Evolutionary conservation across 495 filamentous ascomycete species (phyloP), one percentile per base, ranked within the genome.

Genomic region (Aspergillus panamensis): DNA sequence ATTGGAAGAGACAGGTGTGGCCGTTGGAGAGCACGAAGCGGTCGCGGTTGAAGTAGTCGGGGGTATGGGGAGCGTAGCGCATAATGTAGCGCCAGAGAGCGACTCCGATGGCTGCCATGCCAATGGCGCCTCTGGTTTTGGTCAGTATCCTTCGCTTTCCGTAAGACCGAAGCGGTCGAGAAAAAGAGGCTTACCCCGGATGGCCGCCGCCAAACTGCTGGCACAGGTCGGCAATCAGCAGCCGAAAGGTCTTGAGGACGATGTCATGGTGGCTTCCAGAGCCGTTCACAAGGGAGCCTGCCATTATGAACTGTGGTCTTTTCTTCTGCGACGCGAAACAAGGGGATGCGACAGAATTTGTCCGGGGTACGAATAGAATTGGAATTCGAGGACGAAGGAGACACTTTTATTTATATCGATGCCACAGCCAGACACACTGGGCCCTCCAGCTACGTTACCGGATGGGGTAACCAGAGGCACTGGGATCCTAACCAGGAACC

Each of bases 1-100:
- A 87, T 60, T 82, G 80, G 62, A 85, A 84, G 6, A 86, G 66
- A 62, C 81, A 83, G 20, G 82, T 73, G 60, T 86, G 84, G n/a
- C 83, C 80, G 62, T 82, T 82, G 21, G 79, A 82, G 1, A 82
- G 72, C 9, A 81, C 73, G 60, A 82, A 81, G 12, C 80, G 75
- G 53, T 82, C 80, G 10, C 78, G 69, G 61, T 81, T 79, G 66
- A 81, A 81, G 52, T 62, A 82, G 37, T 74, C 63, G 3, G 78
- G 74, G 30, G 70, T 74, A 16, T 72, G 59, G 3, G 80, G 76
- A 25, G 77, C 70, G 62, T 81, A 82, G 37, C 65, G 69, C 81
- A 82, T 84, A 0, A 66, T 63, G 53, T 82, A 79, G 57, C 74
- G 77, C 74, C 74, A 84, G 14, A 82, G 70, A 4, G 78, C 73